Evolutionary conservation across 495 filamentous ascomycete genomes (phyloP).

Genomic region (Tetracladium marchalianum): DNA sequence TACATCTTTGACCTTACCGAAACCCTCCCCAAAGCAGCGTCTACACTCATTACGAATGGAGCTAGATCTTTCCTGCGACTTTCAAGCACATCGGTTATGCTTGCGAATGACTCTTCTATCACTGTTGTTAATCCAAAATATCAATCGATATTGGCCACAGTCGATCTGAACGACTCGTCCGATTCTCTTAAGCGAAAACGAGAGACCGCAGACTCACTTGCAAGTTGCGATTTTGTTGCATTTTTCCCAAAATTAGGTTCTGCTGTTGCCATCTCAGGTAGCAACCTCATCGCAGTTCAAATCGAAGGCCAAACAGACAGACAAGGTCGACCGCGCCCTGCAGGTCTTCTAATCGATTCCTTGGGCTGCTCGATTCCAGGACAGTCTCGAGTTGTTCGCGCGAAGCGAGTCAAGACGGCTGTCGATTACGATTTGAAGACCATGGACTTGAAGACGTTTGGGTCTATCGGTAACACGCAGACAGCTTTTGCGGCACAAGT

Average conservation of each 20-base stretch:
- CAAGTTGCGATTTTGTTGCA: slow-evolving; percentile 36
- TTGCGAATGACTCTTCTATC: slow-evolving; percentile 30
- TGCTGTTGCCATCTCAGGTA: slow-evolving; percentile 47
- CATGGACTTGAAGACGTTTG: slow-evolving; percentile 5
- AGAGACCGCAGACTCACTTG: slow-evolving; percentile 12
- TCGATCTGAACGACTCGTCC: slow-evolving; percentile 27
- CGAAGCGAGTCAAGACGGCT: background rate
- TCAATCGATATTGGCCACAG: slow-evolving; percentile 49
- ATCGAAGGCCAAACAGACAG: slow-evolving; percentile 48
- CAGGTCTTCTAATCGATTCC: slow-evolving; percentile 60
- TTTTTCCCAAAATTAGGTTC: slow-evolving; percentile 56
- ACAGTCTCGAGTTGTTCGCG: slow-evolving; percentile 1
- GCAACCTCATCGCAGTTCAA: slow-evolving; percentile 50
- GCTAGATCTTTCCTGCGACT: slow-evolving; percentile 41
- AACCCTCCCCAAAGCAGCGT: slow-evolving; percentile 12
- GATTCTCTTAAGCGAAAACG: slow-evolving; percentile 12
- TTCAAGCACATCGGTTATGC: slow-evolving; percentile 39
- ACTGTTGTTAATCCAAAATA: slow-evolving; percentile 57
- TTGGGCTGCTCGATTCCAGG: slow-evolving; percentile 40
- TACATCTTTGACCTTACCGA: slow-evolving; percentile 37
- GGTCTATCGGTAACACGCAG: slow-evolving; percentile 5
- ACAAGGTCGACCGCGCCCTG: slow-evolving; percentile 50
- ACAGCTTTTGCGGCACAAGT: background rate
- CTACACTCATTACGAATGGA: slow-evolving; percentile 16
- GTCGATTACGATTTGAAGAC: background rate